Conservation (phyloP, 2,329 filamentous ascomycete genomes). For the Eutypa lata region DNA sequence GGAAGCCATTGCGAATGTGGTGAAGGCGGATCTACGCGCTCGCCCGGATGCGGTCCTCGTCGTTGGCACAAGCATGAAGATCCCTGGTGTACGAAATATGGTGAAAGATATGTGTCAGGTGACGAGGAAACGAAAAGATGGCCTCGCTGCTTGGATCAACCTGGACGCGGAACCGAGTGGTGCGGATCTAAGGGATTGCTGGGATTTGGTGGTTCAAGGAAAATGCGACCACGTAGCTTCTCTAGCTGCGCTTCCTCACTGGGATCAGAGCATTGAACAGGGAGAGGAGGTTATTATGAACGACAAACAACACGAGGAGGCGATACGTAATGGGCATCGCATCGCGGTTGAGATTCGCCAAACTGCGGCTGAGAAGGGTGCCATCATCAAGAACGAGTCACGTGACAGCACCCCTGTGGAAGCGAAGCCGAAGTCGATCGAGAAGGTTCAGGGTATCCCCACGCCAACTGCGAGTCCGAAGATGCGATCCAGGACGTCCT, state of each 20-base stretch:
- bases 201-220: slow-evolving; percentile 85
- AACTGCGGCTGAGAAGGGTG: slow-evolving; percentile 13
- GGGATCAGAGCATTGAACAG: slow-evolving; percentile 52
- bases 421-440: slow-evolving; percentile 36
- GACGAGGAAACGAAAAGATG: slow-evolving; percentile 77
- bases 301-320: slow-evolving; percentile 40
- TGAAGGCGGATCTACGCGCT: slow-evolving; percentile 77
- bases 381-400: slow-evolving; percentile 20
- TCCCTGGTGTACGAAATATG: slow-evolving; percentile 85
- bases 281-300: slow-evolving; percentile 45
- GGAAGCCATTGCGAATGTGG: slow-evolving; percentile 90
- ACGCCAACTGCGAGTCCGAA: slow-evolving; percentile 58
- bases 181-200: slow-evolving; percentile 85
- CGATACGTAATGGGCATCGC: slow-evolving; percentile 32
- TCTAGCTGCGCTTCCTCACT: slow-evolving; percentile 61
- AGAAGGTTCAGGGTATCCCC: slow-evolving; percentile 48
- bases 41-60: slow-evolving; percentile 91
- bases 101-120: slow-evolving; percentile 87
- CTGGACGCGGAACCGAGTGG: slow-evolving; percentile 79
- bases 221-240: slow-evolving; percentile 85
- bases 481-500: slow-evolving; percentile 30
- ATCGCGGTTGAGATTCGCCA: slow-evolving; percentile 41
- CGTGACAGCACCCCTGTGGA: slow-evolving; percentile 22
- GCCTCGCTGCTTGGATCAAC: slow-evolving; percentile 93
- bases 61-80: slow-evolving; percentile 92